Evolutionary conservation across 345 rosid genomes (phyloP).

Genomic region (Gossypium longicalyx): DNA sequence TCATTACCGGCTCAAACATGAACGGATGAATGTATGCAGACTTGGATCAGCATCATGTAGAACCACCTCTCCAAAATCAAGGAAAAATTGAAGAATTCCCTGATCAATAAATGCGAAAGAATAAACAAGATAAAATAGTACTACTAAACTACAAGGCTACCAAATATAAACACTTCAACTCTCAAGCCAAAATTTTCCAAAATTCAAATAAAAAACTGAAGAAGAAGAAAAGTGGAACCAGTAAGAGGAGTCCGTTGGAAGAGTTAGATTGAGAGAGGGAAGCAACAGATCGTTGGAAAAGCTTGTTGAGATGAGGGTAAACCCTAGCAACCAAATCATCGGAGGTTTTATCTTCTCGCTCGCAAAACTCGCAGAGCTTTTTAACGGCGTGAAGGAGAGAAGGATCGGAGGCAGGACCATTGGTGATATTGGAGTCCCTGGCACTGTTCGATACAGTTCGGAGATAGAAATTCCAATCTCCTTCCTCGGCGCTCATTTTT

Average conservation of each 20-base stretch:
- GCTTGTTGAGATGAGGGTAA: conserved; percentile 71
- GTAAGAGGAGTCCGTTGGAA: conserved; percentile 73
- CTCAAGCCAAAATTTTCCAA: not conserved
- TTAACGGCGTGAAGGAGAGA: conserved; percentile 71
- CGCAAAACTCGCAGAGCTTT: conserved; percentile 67
- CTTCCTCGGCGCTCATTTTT: conserved; percentile 48
- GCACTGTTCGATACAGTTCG: conserved; percentile 62
- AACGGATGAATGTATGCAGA: conserved; percentile 63
- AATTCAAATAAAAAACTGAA: not conserved
- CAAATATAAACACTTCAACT: not conserved
- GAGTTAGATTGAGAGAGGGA: conserved; percentile 65
- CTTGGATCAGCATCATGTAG: conserved; percentile 93
- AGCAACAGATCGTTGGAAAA: conserved; percentile 83
- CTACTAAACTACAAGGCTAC: not conserved
- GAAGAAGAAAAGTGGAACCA: conserved; percentile 28
- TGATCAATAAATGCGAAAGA: conserved; percentile 18
- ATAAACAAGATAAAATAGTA: not conserved
- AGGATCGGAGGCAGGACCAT: conserved; percentile 84
- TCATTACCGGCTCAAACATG: conserved; percentile 84
- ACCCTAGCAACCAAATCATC: conserved; percentile 87
- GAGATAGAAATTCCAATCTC: conserved; percentile 74
- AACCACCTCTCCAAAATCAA: conserved; percentile 82
- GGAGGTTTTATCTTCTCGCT: conserved; percentile 50
- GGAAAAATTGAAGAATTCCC: conserved; percentile 85
- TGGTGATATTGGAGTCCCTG: conserved; percentile 60